Evolutionary conservation across 495 filamentous ascomycete genomes (phyloP).

Genomic region (Talaromyces borbonicus): DNA sequence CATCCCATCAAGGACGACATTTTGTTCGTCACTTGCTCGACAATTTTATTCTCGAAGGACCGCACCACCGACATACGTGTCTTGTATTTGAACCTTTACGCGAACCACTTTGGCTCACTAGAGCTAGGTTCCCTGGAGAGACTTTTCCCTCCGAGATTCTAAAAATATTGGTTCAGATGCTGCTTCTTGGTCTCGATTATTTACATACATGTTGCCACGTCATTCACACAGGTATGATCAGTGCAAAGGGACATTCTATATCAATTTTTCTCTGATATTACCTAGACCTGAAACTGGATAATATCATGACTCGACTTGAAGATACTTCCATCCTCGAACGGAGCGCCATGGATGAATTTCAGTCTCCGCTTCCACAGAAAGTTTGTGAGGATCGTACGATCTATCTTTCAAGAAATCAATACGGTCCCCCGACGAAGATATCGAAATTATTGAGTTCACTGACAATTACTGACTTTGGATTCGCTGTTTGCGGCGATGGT

Average conservation of each 20-base stretch:
- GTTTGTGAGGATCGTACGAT: slow-evolving; percentile 11
- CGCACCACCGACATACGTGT: slow-evolving; percentile 17
- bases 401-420: slow-evolving; percentile 15
- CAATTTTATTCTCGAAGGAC: slow-evolving; percentile 18
- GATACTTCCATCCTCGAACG: slow-evolving; percentile 12
- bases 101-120: slow-evolving; percentile 17
- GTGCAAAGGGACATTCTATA: slow-evolving; percentile 4
- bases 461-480: slow-evolving; percentile 16
- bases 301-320: slow-evolving; percentile 15
- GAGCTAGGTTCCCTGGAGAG: slow-evolving; percentile 14
- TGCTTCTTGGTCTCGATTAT: slow-evolving; percentile 77
- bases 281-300: slow-evolving; percentile 12
- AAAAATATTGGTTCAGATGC: slow-evolving; percentile 77
- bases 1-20: slow-evolving; percentile 33
- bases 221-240: slow-evolving; percentile 70
- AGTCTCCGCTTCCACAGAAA: slow-evolving; percentile 14
- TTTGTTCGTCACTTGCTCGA: slow-evolving; percentile 22
- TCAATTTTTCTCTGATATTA: slow-evolving; percentile 8
- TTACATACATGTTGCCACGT: slow-evolving; percentile 79
- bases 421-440: slow-evolving; percentile 5
- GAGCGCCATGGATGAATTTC: slow-evolving; percentile 15
- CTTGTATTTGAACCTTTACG: slow-evolving; percentile 28
- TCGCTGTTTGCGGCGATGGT: slow-evolving; percentile 14
- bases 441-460: slow-evolving; percentile 9
- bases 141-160: slow-evolving; percentile 58